Evolutionary conservation across 2,329 filamentous ascomycete genomes (phyloP).

Genomic region (Bretziella fagacearum): DNA sequence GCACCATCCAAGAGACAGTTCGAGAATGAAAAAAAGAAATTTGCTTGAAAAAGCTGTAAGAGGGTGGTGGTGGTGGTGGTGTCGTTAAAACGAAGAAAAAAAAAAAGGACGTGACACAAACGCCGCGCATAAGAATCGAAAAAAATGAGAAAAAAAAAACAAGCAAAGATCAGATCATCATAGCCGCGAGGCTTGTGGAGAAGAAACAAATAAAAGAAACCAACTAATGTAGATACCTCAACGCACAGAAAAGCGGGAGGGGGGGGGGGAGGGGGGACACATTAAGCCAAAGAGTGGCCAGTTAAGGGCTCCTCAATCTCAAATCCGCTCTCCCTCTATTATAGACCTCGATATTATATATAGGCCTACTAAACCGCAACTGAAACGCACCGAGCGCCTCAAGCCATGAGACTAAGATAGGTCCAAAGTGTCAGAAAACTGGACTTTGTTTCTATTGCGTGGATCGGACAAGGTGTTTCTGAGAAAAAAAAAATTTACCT

Average conservation of each 20-base stretch:
- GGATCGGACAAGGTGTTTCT: slow-evolving; percentile 4
- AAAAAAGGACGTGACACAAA: slow-evolving; percentile 7
- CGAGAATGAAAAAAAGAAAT: slow-evolving; percentile 12
- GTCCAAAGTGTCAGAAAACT: slow-evolving; percentile 16
- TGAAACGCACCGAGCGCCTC: slow-evolving; percentile 8
- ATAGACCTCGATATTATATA: background rate
- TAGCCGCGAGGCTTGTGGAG: slow-evolving; percentile 3
- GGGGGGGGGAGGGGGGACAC: background rate
- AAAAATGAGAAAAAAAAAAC: slow-evolving; percentile 6
- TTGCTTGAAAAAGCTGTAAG: slow-evolving; percentile 1
- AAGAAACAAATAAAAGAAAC: slow-evolving; percentile 7
- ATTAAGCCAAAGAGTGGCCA: background rate
- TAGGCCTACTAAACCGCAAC: background rate
- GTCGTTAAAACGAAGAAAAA: slow-evolving; percentile 6
- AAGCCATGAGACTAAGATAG: slow-evolving; percentile 14
- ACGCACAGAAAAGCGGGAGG: background rate
- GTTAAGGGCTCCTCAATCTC: background rate
- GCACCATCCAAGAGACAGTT: slow-evolving; percentile 8
- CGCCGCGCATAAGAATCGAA: background rate
- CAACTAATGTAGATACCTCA: background rate
- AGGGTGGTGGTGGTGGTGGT: no score
- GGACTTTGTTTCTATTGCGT: slow-evolving; percentile 11
- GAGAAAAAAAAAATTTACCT: slow-evolving; percentile 20
- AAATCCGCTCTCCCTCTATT: background rate
- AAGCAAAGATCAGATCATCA: slow-evolving; percentile 5